phyloP scores from a whole-genome alignment of 2,329 filamentous ascomycete species.

The Neofusicoccum laricinum region DNA sequence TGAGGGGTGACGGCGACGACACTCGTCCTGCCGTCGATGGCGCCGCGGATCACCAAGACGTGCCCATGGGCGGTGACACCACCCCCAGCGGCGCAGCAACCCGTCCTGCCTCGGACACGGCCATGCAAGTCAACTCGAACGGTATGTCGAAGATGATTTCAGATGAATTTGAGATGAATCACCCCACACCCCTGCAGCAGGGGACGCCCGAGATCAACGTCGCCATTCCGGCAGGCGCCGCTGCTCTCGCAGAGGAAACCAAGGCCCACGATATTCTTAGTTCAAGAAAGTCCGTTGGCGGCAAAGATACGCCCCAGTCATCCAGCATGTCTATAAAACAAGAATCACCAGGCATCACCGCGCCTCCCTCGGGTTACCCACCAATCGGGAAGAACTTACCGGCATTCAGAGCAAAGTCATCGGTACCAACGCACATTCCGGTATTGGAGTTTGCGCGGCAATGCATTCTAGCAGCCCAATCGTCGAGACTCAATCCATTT shows the following conservation, averaged over 20 bases:
- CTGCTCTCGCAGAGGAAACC: background rate
- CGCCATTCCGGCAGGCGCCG: background rate
- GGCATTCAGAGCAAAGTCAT: slow-evolving; percentile 63
- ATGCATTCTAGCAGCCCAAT: slow-evolving; percentile 84
- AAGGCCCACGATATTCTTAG: background rate
- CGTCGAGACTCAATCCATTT: slow-evolving; percentile 85
- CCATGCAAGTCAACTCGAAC: background rate
- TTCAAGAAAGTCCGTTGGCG: background rate
- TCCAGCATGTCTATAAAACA: slow-evolving; percentile 10
- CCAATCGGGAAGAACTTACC: slow-evolving; percentile 43
- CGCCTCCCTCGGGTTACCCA: slow-evolving; percentile 32
- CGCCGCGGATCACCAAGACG: slow-evolving; percentile 5
- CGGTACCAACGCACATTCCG: slow-evolving; percentile 74
- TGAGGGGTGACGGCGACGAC: slow-evolving; percentile 30
- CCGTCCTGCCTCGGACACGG: background rate
- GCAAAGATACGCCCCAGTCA: slow-evolving; percentile 1
- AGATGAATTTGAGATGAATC: slow-evolving; percentile 12
- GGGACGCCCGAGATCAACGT: background rate
- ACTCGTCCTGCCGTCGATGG: slow-evolving; percentile 1
- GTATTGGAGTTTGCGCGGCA: slow-evolving; percentile 82
- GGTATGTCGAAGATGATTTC: slow-evolving; percentile 19
- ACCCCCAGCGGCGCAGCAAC: background rate
- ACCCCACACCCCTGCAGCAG: background rate
- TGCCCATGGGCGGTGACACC: background rate
- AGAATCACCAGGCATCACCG: slow-evolving; percentile 11